Base-by-base conservation (phyloP, 345 rosid species). In the Raphanus raphanistrum region DNA sequence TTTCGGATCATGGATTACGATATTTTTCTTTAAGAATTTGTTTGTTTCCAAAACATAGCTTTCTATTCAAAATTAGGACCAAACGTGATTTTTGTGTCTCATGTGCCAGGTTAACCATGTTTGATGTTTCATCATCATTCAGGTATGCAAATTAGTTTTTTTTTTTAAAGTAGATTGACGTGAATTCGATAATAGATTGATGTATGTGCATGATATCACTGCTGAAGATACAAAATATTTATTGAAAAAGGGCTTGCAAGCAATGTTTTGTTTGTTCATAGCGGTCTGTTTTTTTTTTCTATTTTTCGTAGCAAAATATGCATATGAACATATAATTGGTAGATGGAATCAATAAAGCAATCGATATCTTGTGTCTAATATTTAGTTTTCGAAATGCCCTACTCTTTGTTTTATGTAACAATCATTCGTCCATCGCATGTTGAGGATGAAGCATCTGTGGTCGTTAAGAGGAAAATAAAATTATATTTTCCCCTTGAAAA, bases 401-500 rank as follows among this genome's bases (percentile, higher is more conserved):
- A 29, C 48, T 59, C 16, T 68, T 60, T 69, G 57, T 26, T 76
- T 76, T 76, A 17, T 63, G 71, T 70, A 52, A 63, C 71, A 52
- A 54, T 77, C 59, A 70, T 70, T 55, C 32, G 17, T 52, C 75
- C 57, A 35, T 35, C 80, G 48, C 75, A 76, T 76, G 71, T 70
- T 77, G 71, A 35, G 64, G 58, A 66, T 38, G 76, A 77, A 36
- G 66, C 71, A 64, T 71, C 76, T 63, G 68, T 78, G 81, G 33
- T 71, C 72, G 72, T 78, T 78, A 71, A 48, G 76, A 65, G 72
- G 66, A 21, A 21, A 21, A 55, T 12, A 65, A 5, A 77, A 5
- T 3, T 12, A 54, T 54, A 63, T 17, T 17, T 54, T 71, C n/a
- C 50, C 10, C 4, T 63, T 36, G 75, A 12, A 77, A 70, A 27